These are phyloP conservation scores for Glaciozyma antarctica DNA, from an alignment of 768 basidiomycete genomes.

Conservation along the genomic window DNA sequence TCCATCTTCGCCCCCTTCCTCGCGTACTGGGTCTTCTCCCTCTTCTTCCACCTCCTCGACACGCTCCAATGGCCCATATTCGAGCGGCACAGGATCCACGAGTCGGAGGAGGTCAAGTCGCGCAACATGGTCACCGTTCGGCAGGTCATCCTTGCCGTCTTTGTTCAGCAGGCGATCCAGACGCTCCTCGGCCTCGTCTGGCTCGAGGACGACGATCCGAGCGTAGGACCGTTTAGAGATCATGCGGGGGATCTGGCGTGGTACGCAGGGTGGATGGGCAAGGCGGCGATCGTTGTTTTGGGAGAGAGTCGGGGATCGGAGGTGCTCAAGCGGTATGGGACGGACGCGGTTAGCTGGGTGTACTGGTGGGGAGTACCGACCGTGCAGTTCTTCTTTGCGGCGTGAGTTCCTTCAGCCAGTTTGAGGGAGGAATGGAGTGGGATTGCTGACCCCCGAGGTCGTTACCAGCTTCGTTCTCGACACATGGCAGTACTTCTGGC, in stretches of 20 bases:
- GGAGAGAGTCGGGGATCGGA: conserved; percentile 43
- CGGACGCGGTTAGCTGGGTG: conserved; percentile 48
- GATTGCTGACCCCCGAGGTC: background rate
- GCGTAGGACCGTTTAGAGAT: conserved; percentile 2
- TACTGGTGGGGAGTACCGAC: conserved; percentile 93
- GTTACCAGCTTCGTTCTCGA: conserved; percentile 72
- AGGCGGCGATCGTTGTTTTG: conserved; percentile 41
- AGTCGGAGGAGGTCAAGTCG: conserved; percentile 63
- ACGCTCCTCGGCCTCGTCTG: conserved; percentile 62
- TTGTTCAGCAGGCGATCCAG: conserved; percentile 79
- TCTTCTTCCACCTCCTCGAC: conserved; percentile 76
- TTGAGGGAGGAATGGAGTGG: background rate
- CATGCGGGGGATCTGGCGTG: conserved; percentile 19
- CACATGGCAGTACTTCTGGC: conserved; percentile 96
- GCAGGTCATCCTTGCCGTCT: conserved; percentile 68
- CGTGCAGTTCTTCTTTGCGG: conserved; percentile 62
- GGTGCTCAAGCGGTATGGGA: conserved; percentile 42
- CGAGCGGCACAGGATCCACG: conserved; percentile 77
- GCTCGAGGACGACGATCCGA: conserved; percentile 46
- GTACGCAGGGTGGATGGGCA: conserved; percentile 38
- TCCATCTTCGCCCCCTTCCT: conserved; percentile 61
- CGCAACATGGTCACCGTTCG: conserved; percentile 63
- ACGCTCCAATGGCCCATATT: conserved; percentile 56
- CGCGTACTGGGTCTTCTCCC: conserved; percentile 64
- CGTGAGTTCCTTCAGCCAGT: conserved; percentile 51